Evolutionary conservation across 306 rosid genomes (phyloP).

Genomic region (Fragaria nilgerrensis): DNA sequence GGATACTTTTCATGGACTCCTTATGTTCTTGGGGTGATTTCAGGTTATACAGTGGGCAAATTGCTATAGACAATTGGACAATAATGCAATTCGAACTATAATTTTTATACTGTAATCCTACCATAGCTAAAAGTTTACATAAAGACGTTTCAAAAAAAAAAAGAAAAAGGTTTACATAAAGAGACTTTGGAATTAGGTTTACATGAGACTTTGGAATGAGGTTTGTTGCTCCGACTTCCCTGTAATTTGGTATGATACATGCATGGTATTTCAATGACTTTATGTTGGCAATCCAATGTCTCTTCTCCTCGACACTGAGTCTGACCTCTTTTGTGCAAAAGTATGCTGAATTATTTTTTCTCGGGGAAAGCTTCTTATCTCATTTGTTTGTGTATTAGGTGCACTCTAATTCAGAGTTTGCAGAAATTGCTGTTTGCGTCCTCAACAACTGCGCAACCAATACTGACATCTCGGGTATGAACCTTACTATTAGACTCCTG

Average conservation of each 20-base stretch:
- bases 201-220: not conserved
- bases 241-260: not conserved
- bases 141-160: too few relatives aligned
- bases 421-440: conserved; percentile 93
- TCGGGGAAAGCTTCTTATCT: not conserved
- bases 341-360: not conserved
- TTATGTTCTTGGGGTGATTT: not conserved
- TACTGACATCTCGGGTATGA: conserved; percentile 87
- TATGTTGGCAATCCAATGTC: not conserved
- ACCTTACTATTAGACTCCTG: conserved; percentile 15
- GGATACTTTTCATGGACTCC: not conserved
- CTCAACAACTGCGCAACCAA: conserved; percentile 97
- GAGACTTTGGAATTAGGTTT: not conserved
- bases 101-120: too few relatives aligned
- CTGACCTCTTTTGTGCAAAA: not conserved
- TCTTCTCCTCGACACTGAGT: not conserved
- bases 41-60: not conserved
- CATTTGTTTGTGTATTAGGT: conserved; percentile 42
- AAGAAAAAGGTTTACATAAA: not conserved
- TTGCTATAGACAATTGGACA: not conserved
- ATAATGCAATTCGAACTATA: not conserved
- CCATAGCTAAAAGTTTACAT: not conserved
- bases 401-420: conserved; percentile 89
- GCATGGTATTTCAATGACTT: not conserved
- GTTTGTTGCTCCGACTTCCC: not conserved